These are phyloP conservation scores for Haberlea rhodopensis DNA, from an alignment of 257 asterid species.

Conservation along the genomic window DNA sequence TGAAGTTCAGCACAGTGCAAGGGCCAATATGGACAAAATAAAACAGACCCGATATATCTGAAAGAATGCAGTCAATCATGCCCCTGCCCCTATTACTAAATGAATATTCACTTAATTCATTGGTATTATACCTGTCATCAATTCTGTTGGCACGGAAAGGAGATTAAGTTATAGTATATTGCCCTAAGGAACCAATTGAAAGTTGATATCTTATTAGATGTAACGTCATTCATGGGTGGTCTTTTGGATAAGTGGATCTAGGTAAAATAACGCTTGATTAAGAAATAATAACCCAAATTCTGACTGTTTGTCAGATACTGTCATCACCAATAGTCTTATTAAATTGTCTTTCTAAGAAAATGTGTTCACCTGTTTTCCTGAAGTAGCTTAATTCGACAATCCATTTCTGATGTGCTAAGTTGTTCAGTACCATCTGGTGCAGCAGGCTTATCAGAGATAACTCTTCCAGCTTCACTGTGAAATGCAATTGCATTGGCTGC, in stretches of 20 bases:
- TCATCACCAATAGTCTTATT: neutral
- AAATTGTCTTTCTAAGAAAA: conserved; percentile 17
- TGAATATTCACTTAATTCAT: conserved; percentile 11
- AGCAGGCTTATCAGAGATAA: conserved; percentile 43
- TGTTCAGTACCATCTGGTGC: conserved; percentile 57
- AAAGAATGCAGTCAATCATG: neutral
- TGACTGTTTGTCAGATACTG: neutral
- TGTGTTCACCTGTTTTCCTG: conserved; percentile 69
- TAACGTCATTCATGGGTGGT: conserved; percentile 14
- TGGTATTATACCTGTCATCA: neutral
- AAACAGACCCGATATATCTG: neutral
- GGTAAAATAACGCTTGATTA: neutral
- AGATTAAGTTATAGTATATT: neutral
- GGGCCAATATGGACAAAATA: conserved; percentile 9
- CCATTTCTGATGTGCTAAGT: conserved; percentile 74
- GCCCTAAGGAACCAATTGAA: neutral
- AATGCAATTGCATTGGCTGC: conserved; percentile 69
- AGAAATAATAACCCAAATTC: neutral
- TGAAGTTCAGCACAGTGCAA: neutral
- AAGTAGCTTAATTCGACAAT: conserved; percentile 71
- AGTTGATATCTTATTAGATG: conserved; percentile 7
- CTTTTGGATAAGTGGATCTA: conserved; percentile 11
- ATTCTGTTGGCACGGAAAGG: neutral
- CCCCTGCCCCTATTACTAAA: neutral
- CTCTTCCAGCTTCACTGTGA: conserved; percentile 54